Conservation (phyloP, 164 flowering plant species). For the Liquidambar formosana region DNA sequence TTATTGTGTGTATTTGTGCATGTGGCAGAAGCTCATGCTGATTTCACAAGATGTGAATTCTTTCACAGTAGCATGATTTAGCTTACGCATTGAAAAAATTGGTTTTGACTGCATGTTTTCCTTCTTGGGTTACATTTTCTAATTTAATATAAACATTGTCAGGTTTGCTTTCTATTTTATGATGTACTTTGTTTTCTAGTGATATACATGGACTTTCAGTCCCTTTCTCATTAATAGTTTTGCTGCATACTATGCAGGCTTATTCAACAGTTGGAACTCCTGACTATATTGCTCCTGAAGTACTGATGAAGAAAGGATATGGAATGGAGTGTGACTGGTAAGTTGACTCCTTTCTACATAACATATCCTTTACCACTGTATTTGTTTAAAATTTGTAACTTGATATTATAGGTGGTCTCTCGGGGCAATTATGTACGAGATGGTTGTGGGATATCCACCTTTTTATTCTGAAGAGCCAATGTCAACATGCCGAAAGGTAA, state of each 20-base stretch:
- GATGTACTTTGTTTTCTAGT: not conserved
- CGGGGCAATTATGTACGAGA: constrained; percentile 28
- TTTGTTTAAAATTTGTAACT: not conserved
- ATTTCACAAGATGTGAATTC: too few species aligned
- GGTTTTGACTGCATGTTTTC: not conserved
- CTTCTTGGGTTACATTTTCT: not conserved
- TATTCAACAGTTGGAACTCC: constrained; percentile 51
- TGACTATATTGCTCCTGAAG: constrained; percentile 17
- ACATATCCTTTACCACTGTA: not conserved
- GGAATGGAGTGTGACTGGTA: constrained; percentile 55
- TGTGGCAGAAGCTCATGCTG: too few species aligned
- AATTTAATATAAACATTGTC: too few species aligned
- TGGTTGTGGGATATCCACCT: constrained; percentile 61
- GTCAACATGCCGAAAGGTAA: constrained; percentile 64
- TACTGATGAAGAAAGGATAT: constrained; percentile 40
- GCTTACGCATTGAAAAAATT: too few species aligned
- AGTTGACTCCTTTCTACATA: constrained; percentile 2
- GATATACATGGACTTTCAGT: not conserved
- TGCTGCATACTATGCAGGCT: constrained; percentile 26
- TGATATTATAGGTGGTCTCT: constrained; percentile 52
- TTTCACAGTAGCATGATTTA: too few species aligned
- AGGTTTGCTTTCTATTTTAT: too few species aligned
- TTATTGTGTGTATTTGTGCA: too few species aligned
- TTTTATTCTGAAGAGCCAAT: constrained; percentile 67
- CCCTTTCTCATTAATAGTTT: not conserved